Evolutionary conservation across 306 rosid species (phyloP).

Genomic region (Fagus crenata): DNA sequence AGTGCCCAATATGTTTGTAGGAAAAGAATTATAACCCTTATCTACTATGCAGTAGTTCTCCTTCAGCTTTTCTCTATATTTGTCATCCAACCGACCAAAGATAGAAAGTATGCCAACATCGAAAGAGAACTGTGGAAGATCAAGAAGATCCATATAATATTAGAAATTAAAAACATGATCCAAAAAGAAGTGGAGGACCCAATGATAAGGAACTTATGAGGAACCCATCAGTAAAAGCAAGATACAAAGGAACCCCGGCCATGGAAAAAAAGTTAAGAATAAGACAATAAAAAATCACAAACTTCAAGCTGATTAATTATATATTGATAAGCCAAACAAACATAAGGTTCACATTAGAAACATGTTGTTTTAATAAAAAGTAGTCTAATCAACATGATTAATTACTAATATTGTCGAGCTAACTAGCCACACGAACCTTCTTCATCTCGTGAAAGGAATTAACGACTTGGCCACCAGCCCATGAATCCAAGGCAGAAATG

Average conservation of each 20-base stretch:
- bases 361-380: background rate
- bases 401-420: background rate
- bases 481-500: conserved; percentile 56
- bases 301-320: background rate
- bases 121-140: conserved; percentile 62
- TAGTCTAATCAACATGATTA: background rate
- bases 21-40: conserved; percentile 89
- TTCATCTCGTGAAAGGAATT: conserved; percentile 71
- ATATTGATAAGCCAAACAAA: conserved; percentile 7
- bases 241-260: conserved; percentile 15
- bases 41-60: conserved; percentile 69
- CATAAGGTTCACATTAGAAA: conserved; percentile 14
- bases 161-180: background rate
- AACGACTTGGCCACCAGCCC: conserved; percentile 49
- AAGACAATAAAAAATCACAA: conserved; percentile 23
- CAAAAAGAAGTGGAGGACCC: conserved; percentile 34
- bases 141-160: conserved; percentile 11
- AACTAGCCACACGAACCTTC: conserved; percentile 44
- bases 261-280: conserved; percentile 7
- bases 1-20: conserved; percentile 63
- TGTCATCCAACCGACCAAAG: conserved; percentile 62
- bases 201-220: conserved; percentile 24
- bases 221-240: conserved; percentile 36
- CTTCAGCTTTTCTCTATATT: conserved; percentile 57
- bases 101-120: conserved; percentile 71